These are phyloP conservation scores for Hemileccinum impolitum DNA, from an alignment of 768 basidiomycete species.

Conservation along the genomic window DNA sequence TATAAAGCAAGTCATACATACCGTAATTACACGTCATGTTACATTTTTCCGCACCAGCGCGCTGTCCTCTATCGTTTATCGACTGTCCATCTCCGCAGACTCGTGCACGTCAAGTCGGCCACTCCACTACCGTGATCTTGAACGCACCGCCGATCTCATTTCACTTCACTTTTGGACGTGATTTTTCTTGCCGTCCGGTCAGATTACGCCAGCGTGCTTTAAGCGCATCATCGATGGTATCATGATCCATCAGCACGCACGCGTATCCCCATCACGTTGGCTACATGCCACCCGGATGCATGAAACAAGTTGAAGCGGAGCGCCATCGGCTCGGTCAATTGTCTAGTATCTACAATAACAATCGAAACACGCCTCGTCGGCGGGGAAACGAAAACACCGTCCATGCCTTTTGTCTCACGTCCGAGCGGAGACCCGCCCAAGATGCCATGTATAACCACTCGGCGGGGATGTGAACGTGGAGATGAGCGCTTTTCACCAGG, in stretches of 20 bases:
- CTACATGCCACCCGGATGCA: neutral
- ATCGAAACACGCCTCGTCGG: neutral
- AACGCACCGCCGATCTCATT: no score
- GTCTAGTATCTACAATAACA: neutral
- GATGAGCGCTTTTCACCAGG: neutral
- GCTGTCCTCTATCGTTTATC: constrained; percentile 4
- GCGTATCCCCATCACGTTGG: no score
- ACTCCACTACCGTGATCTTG: no score
- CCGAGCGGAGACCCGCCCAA: no score
- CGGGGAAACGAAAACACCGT: no score
- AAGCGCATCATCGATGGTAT: no score
- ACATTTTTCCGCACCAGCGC: constrained; percentile 11
- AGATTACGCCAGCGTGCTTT: no score
- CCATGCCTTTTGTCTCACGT: no score
- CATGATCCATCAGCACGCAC: no score
- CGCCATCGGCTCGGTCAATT: neutral
- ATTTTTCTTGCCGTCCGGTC: no score
- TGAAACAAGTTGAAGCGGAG: neutral
- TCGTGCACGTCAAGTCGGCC: neutral
- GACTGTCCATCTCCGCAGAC: constrained; percentile 4
- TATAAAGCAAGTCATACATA: constrained; percentile 29
- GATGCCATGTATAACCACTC: no score
- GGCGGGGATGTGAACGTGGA: neutral
- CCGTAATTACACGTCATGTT: constrained; percentile 22
- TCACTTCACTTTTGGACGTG: no score